phyloP scores from a whole-genome alignment of 2,329 filamentous ascomycete species.

The Aspergillus uvarum region DNA sequence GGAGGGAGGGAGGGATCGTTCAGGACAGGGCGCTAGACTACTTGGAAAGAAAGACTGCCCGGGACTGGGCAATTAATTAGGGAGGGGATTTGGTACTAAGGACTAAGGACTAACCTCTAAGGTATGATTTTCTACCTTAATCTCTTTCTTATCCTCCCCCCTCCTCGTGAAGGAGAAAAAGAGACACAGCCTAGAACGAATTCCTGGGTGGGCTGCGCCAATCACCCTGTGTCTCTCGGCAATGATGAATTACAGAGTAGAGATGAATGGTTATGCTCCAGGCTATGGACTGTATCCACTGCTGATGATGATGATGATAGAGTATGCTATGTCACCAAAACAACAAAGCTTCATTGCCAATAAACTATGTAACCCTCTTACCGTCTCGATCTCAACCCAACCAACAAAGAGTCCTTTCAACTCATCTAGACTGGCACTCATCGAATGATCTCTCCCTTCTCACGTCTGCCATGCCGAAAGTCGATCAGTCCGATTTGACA shows the following conservation, averaged over 20 bases:
- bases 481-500: slow-evolving; percentile 9
- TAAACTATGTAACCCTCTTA: not conserved
- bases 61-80: no score
- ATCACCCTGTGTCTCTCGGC: no score
- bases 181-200: no score
- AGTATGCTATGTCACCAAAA: no score
- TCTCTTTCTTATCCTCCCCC: no score
- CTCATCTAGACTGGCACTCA: not conserved
- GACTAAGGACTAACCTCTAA: no score
- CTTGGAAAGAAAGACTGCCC: not conserved
- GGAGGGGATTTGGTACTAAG: no score
- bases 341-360: not conserved
- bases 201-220: no score
- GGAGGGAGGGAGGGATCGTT: slow-evolving; percentile 4
- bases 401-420: not conserved
- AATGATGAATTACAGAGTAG: no score
- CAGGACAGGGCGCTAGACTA: slow-evolving; percentile 3
- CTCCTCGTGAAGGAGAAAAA: not conserved
- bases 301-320: no score
- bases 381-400: not conserved
- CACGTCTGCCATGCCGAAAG: not conserved
- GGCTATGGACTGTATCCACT: not conserved
- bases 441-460: no score
- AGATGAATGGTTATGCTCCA: not conserved
- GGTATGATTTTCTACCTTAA: no score